phyloP scores from a whole-genome alignment of 257 asterid species.

The Lycium ferocissimum region DNA sequence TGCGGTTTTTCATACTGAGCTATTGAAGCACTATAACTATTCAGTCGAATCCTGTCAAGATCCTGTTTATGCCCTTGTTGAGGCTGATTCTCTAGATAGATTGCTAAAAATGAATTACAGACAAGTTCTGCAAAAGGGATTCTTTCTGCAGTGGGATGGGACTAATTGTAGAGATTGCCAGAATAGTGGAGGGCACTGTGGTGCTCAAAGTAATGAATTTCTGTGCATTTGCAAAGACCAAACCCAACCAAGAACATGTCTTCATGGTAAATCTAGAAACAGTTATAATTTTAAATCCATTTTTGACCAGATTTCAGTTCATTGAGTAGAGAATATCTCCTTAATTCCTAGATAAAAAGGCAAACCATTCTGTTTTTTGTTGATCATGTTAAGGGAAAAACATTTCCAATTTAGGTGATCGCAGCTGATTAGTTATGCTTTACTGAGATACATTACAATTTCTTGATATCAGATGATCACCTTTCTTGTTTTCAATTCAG shows the following conservation, averaged over 20 bases:
- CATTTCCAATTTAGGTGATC: not conserved
- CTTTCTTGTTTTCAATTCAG: not conserved
- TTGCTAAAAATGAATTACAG: constrained; percentile 43
- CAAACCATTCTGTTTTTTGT: not conserved
- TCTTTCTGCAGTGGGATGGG: constrained; percentile 35
- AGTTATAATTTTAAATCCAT: no score
- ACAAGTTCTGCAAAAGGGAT: constrained; percentile 45
- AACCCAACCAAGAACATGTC: not conserved
- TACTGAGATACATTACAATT: not conserved
- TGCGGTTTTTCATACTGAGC: constrained; percentile 54
- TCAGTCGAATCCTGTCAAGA: constrained; percentile 44
- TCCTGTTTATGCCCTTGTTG: constrained; percentile 41
- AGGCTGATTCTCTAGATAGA: not conserved
- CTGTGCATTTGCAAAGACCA: constrained; percentile 12
- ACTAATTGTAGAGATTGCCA: constrained; percentile 40
- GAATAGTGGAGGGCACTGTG: constrained; percentile 39
- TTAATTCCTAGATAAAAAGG: no score
- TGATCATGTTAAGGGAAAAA: not conserved
- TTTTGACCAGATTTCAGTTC: no score
- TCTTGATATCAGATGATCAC: not conserved
- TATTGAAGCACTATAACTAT: constrained; percentile 50
- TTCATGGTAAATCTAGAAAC: not conserved
- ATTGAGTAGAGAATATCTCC: no score
- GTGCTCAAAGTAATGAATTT: constrained; percentile 16
- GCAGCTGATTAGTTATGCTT: not conserved